Base-by-base conservation (phyloP, 1,284 basidiomycete genomes). In the Testicularia cyperi region DNA sequence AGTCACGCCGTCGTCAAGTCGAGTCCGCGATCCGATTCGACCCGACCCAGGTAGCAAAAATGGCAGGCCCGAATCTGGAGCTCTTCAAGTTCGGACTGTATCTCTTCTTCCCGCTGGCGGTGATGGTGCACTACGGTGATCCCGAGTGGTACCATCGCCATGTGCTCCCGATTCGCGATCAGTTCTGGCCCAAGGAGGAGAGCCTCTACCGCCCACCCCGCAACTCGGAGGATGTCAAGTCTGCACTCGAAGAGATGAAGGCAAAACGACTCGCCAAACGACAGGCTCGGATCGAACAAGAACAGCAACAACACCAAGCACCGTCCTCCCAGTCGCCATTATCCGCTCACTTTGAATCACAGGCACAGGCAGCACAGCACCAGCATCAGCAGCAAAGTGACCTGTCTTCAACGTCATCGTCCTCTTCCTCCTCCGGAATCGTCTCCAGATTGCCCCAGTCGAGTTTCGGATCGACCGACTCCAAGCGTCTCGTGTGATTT, bases 51-150 rank as follows among this genome's bases (percentile, higher is more conserved):
- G n/a, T n/a, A n/a, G 30, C 56, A 23, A 24, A 22, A 15, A 88
- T 89, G 87, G 86, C 82, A 14, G 86, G 87, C 24, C 84, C 87
- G 29, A 88, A 88, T 75, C 84, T 69, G 43, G 73, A 70, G 38
- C 70, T 67, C 27, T 70, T 68, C 61, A 74, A 73, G 48, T 74
- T 74, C 38, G 67, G 68, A 21, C 28, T 74, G 34, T 64, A 95
- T 78, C 84, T 94, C 49, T 90, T 90, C 75, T 86, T 92, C 60
- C 91, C 91, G 1, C 83, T 92, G 39, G 81, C 83, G 31, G 84
- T 88, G 20, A 85, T 94, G 78, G 79, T 91, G 40, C 87, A 92
- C 76, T 92, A 88, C 72, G 90, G 90, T 41, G 88, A 91, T 76
- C 88, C 89, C 5, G 83, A 87, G 27, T 95, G 90, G 90, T 94